A percentile compares a stretch with the other conserved stretches of the same genome.
Conservation (phyloP, 2,329 filamentous ascomycete genomes). For the Didymella exigua region DNA sequence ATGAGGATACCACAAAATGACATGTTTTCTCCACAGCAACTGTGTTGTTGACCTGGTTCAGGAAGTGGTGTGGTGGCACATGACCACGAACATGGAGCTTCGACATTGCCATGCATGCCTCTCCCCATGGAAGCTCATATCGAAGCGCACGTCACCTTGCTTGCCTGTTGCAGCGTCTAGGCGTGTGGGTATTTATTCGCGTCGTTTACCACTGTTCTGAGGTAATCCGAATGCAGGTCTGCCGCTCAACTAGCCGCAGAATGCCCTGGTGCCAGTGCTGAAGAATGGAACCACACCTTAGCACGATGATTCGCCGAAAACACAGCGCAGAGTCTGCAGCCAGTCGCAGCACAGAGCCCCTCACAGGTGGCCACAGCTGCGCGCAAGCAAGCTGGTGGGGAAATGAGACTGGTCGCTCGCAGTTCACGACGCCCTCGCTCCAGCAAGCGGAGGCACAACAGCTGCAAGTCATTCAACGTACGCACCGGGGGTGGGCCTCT, state of each 20-base stretch:
- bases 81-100: constrained; percentile 3
- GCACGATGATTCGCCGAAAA: constrained; percentile 17
- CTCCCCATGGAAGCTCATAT: background rate
- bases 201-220: background rate
- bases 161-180: background rate
- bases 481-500: constrained; percentile 16
- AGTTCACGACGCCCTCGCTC: constrained; percentile 6
- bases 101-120: constrained; percentile 12
- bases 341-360: constrained; percentile 13
- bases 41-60: constrained; percentile 5
- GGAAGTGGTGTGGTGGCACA: constrained; percentile 13
- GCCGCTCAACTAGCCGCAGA: constrained; percentile 13
- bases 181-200: background rate
- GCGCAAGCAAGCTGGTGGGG: constrained; percentile 6
- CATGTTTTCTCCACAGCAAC: constrained; percentile 8
- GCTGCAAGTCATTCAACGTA: constrained; percentile 21
- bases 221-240: constrained; percentile 5
- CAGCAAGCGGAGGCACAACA: constrained; percentile 14
- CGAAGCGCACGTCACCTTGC: constrained; percentile 3
- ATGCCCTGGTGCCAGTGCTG: constrained; percentile 6
- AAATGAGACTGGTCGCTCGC: constrained; percentile 1
- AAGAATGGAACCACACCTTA: constrained; percentile 7
- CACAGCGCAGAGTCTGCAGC: constrained; percentile 15
- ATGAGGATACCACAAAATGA: constrained; percentile 16
- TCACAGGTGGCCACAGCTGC: constrained; percentile 7